Conservation (phyloP, 768 basidiomycete species). For the Tylopilus cervinicoccineus region DNA sequence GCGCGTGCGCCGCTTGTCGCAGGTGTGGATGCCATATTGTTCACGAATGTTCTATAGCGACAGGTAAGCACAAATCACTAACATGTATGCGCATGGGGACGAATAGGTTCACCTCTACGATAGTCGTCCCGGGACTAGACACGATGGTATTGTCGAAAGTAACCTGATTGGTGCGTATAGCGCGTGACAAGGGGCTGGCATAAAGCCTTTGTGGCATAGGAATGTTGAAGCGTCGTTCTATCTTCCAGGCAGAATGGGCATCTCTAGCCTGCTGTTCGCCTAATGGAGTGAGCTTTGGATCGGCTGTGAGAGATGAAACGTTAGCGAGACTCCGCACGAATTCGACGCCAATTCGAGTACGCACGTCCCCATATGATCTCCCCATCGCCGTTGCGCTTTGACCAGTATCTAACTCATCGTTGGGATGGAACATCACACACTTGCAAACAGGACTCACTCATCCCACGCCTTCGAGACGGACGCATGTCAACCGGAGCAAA, state of each 20-base stretch:
- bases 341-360: background rate
- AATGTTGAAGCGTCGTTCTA: background rate
- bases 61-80: background rate
- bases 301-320: background rate
- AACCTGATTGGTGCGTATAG: constrained; percentile 49
- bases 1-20: constrained; percentile 57
- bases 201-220: constrained; percentile 2
- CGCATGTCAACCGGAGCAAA: background rate
- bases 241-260: constrained; percentile 1
- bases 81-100: background rate
- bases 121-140: constrained; percentile 27
- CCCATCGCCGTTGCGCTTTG: constrained; percentile 38
- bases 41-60: constrained; percentile 56
- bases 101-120: constrained; percentile 47
- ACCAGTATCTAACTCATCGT: constrained; percentile 42
- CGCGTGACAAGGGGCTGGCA: constrained; percentile 50
- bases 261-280: constrained; percentile 51
- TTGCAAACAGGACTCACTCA: constrained; percentile 1
- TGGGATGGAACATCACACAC: background rate
- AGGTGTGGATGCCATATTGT: constrained; percentile 59
- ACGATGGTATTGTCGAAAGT: constrained; percentile 42
- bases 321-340: background rate
- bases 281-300: constrained; percentile 50
- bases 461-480: constrained; percentile 1
- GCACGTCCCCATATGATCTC: constrained; percentile 67